Evolutionary conservation across 345 rosid genomes (phyloP).

Genomic region (Iberis pinnata): DNA sequence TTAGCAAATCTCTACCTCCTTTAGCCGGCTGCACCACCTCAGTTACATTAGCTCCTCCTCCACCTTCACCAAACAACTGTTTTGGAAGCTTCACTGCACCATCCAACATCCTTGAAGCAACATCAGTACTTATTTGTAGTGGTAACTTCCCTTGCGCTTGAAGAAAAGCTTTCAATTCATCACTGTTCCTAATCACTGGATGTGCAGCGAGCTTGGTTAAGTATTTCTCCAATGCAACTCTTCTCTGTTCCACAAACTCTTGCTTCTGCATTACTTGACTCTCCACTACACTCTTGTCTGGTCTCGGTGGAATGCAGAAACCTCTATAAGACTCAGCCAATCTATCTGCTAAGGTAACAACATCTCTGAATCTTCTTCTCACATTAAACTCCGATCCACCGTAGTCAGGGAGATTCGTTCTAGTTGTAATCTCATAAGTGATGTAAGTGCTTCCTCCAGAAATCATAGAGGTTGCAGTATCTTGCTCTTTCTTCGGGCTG

Average conservation of each 20-base stretch:
- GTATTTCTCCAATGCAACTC: slow-evolving; percentile 82
- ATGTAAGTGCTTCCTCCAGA: slow-evolving; percentile 68
- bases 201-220: slow-evolving; percentile 62
- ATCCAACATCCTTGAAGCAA: slow-evolving; percentile 91
- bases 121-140: slow-evolving; percentile 56
- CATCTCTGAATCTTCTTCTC: slow-evolving; percentile 72
- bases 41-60: slow-evolving; percentile 44
- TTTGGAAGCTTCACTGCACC: slow-evolving; percentile 79
- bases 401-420: slow-evolving; percentile 71
- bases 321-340: slow-evolving; percentile 80
- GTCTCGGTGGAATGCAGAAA: slow-evolving; percentile 77
- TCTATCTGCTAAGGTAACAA: slow-evolving; percentile 75
- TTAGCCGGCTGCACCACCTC: slow-evolving; percentile 86
- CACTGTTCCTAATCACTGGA: slow-evolving; percentile 71
- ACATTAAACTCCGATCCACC: slow-evolving; percentile 63
- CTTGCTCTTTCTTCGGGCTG: slow-evolving; percentile 79
- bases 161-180: slow-evolving; percentile 73
- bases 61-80: slow-evolving; percentile 77
- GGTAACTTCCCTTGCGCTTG: slow-evolving; percentile 77
- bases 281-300: slow-evolving; percentile 93
- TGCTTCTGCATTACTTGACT: slow-evolving; percentile 96
- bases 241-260: slow-evolving; percentile 92
- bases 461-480: slow-evolving; percentile 59
- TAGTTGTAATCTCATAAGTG: slow-evolving; percentile 71
- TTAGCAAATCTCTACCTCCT: slow-evolving; percentile 83